Base-by-base conservation (phyloP, 1,284 basidiomycete species). In the Tylopilus microsporus region DNA sequence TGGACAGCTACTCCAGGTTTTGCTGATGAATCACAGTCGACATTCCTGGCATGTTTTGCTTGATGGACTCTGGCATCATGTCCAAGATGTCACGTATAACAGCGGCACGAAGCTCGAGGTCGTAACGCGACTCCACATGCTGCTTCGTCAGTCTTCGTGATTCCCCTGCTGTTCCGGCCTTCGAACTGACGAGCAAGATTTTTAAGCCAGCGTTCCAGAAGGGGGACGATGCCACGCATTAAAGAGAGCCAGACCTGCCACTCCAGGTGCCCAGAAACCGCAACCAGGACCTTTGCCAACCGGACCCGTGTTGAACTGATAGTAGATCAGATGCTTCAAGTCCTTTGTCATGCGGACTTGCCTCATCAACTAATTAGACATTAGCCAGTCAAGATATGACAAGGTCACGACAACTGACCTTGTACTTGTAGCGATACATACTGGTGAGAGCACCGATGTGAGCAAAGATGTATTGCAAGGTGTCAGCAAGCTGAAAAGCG, bases 291-390 rank as follows among this genome's bases (percentile, higher is more conserved):
- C 25, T 25, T 25, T 25, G 25, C 25, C 25, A 25, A 25, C 25
- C 25, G 25, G 25, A 25, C 25, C 25, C 25, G 25, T 25, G 25
- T 25, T 25, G 25, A 25, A 25, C 25, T 4, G 25, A 25, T 25
- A 25, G 25, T 25, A 25, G 25, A 25, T 25, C 25, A 25, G 25
- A 25, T 25, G 25, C 25, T 25, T 25, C 25, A 25, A 25, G 25
- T 99, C 97, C 83, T 99, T 99, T 71, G 94, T 97, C 89, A 96
- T 95, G 61, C 97, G 91, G 52, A 99, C 95, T 85, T 99, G 97
- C 70, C 93, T 85, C 97, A 99, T 99, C 64, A 99, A 81, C 87
- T 88, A 65, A 45, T 19, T 48, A 39, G 9, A 16, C 9, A 52
- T 64, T 25, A 64, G 43, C 30, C 50, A 46, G 53, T 34, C 53